phyloP scores from a whole-genome alignment of 148 eudicot species.

The Rhododendron molle region DNA sequence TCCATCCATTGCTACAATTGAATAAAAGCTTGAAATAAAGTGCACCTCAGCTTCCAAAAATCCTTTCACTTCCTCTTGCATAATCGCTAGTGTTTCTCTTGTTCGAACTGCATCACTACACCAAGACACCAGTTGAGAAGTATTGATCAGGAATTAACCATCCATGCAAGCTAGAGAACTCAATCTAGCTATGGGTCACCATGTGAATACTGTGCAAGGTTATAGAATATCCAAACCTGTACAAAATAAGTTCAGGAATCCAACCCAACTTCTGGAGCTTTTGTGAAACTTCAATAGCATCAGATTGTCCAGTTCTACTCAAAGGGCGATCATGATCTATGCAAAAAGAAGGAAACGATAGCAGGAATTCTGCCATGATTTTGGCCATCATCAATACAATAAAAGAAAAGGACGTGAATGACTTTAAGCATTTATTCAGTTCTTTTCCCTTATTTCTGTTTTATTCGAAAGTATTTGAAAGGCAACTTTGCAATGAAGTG shows the following conservation, averaged over 20 bases:
- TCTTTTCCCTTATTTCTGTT: background rate
- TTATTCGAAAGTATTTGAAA: background rate
- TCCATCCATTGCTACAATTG: conserved; percentile 93
- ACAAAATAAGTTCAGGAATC: conserved; percentile 81
- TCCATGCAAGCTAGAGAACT: background rate
- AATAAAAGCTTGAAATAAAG: conserved; percentile 83
- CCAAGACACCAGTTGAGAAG: conserved; percentile 13
- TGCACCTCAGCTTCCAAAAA: conserved; percentile 72
- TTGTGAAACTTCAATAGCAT: conserved; percentile 63
- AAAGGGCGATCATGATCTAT: conserved; percentile 92
- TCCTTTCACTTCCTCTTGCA: conserved; percentile 65
- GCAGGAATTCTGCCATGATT: background rate
- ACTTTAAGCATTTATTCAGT: background rate
- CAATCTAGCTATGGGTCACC: background rate
- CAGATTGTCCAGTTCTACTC: conserved; percentile 73
- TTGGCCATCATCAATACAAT: background rate
- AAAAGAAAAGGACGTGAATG: background rate
- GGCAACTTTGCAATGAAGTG: background rate
- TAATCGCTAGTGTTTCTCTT: conserved; percentile 67
- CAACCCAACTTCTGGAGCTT: conserved; percentile 74
- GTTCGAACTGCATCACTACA: conserved; percentile 77
- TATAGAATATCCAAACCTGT: conserved; percentile 40
- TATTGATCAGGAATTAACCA: background rate
- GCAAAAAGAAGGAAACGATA: conserved; percentile 9
- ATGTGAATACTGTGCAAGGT: background rate